A percentile compares a stretch with the other conserved stretches of the same genome.
Conservation (phyloP, 2,329 filamentous ascomycete genomes). For the Parasarocladium wereldwijsianum region DNA sequence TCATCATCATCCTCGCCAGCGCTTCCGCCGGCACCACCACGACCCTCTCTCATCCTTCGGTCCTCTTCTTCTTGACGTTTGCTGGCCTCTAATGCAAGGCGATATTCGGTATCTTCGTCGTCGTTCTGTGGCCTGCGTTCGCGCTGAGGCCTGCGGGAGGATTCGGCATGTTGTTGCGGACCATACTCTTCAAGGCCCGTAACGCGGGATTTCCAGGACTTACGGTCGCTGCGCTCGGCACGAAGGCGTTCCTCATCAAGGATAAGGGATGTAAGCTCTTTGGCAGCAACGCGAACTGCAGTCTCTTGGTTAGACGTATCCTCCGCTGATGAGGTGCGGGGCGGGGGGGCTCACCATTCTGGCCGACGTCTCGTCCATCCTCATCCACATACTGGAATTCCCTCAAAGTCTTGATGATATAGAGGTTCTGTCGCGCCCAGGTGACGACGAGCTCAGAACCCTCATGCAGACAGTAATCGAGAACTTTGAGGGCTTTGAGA, state of each 20-base stretch:
- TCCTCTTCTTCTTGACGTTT: conserved; percentile 93
- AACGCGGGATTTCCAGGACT: conserved; percentile 92
- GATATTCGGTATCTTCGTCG: conserved; percentile 84
- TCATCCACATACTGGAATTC: conserved; percentile 97
- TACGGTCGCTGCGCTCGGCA: conserved; percentile 78
- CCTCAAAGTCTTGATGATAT: conserved; percentile 95
- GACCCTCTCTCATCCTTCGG: conserved; percentile 52
- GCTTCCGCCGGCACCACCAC: conserved; percentile 22
- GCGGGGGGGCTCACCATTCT: conserved; percentile 58
- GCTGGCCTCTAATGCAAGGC: conserved; percentile 83
- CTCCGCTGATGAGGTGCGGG: background rate
- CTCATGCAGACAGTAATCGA: conserved; percentile 96
- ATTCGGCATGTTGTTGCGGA: conserved; percentile 25
- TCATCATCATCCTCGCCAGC: conserved; percentile 63
- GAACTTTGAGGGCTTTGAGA: conserved; percentile 89
- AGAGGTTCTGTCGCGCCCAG: conserved; percentile 95
- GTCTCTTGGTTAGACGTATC: conserved; percentile 10
- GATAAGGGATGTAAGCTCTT: conserved; percentile 84
- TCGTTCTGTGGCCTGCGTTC: conserved; percentile 38
- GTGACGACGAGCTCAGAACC: conserved; percentile 93
- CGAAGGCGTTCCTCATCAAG: conserved; percentile 87
- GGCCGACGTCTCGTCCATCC: conserved; percentile 85
- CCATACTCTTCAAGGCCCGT: conserved; percentile 78
- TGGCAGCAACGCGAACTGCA: conserved; percentile 83
- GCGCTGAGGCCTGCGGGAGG: conserved; percentile 26